Conservation (phyloP, 2,329 filamentous ascomycete species). For the Aspergillus fijiensis region DNA sequence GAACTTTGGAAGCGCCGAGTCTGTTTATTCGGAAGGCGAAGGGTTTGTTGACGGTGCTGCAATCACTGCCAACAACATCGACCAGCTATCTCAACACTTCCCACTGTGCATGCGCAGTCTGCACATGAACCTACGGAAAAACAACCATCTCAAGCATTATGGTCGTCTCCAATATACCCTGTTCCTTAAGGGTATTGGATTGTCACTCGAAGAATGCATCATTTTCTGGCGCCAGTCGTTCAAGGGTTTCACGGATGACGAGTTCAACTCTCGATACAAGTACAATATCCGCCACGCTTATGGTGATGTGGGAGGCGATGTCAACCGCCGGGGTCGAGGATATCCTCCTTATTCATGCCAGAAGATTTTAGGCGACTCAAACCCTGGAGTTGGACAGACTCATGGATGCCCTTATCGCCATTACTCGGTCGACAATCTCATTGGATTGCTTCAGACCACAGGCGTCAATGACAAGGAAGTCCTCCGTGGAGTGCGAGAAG, state of each 20-base stretch:
- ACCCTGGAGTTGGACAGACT: constrained; percentile 80
- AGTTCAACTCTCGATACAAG: constrained; percentile 95
- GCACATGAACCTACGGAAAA: constrained; percentile 79
- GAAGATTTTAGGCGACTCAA: constrained; percentile 86
- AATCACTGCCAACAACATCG: constrained; percentile 76
- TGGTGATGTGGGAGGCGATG: constrained; percentile 91
- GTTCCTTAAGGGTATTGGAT: constrained; percentile 92
- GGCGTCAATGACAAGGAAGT: constrained; percentile 78
- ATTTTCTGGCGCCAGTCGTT: constrained; percentile 89
- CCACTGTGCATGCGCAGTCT: constrained; percentile 93
- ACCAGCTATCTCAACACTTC: constrained; percentile 76
- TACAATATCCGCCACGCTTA: constrained; percentile 97
- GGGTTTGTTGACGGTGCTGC: constrained; percentile 67
- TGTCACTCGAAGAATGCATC: constrained; percentile 87
- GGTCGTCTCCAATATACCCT: constrained; percentile 92
- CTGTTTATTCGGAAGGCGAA: constrained; percentile 69
- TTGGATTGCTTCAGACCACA: constrained; percentile 69
- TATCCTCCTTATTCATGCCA: constrained; percentile 94
- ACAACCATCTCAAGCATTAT: constrained; percentile 88
- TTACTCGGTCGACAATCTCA: constrained; percentile 84
- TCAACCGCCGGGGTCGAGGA: constrained; percentile 79
- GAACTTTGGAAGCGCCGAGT: constrained; percentile 90
- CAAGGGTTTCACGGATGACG: constrained; percentile 83
- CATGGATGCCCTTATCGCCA: constrained; percentile 98
- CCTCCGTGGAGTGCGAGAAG: constrained; percentile 78